Percentiles rank a stretch among this genome's conserved stretches.
Conservation (phyloP, 352 stramenopile species). For the Phytophthora fragariae region DNA sequence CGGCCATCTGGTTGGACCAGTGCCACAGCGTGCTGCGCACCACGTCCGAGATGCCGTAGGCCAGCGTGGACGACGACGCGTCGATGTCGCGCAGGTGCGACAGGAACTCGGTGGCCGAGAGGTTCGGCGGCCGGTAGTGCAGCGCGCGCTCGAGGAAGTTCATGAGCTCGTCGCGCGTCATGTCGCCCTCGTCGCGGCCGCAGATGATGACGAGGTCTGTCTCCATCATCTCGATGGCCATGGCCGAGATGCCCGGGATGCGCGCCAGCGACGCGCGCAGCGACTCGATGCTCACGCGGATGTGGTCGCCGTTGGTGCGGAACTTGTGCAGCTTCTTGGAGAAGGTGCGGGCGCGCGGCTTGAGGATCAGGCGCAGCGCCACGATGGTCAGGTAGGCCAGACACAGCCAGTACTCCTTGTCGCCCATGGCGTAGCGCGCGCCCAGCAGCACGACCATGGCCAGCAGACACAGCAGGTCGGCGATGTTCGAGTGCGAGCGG, state of each 20-base stretch:
- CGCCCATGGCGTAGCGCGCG: constrained; percentile 56
- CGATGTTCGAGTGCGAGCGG: constrained; percentile 85
- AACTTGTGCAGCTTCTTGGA: constrained; percentile 92
- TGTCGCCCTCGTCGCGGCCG: constrained; percentile 85
- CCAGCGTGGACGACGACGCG: constrained; percentile 73
- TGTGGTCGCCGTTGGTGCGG: constrained; percentile 84
- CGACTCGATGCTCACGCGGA: constrained; percentile 88
- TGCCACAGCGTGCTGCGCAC: constrained; percentile 83
- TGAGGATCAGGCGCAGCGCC: constrained; percentile 82
- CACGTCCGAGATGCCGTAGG: constrained; percentile 81
- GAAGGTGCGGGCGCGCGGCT: constrained; percentile 83
- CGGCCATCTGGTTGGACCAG: constrained; percentile 85
- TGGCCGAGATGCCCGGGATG: constrained; percentile 83
- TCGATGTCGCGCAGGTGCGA: constrained; percentile 87
- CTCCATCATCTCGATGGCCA: constrained; percentile 91
- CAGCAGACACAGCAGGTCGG: constrained; percentile 77
- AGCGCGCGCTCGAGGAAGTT: constrained; percentile 85
- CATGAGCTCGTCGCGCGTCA: constrained; percentile 89
- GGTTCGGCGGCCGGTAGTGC: constrained; percentile 74
- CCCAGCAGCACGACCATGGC: constrained; percentile 65
- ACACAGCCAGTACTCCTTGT: constrained; percentile 77
- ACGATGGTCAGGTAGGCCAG: constrained; percentile 76
- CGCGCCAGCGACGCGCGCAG: constrained; percentile 78
- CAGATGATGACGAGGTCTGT: constrained; percentile 90
- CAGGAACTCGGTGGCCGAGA: constrained; percentile 87